Conservation (phyloP, 768 basidiomycete genomes). For the Rubroboletus pulcherrimus region DNA sequence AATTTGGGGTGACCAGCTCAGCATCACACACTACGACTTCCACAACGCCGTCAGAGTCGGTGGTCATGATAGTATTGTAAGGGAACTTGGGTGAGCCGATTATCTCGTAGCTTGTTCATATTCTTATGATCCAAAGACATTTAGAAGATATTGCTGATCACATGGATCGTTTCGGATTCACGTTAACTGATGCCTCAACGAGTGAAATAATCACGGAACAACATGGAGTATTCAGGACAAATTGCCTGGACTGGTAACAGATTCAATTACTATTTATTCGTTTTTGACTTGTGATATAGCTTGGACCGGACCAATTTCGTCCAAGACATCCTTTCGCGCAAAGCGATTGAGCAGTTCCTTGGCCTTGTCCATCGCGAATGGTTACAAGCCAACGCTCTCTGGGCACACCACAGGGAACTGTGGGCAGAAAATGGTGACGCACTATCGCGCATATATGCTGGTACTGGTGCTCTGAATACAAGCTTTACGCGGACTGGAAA, state of each 20-base stretch:
- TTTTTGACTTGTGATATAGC: conserved; percentile 38
- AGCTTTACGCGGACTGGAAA: conserved; percentile 95
- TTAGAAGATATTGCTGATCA: conserved; percentile 55
- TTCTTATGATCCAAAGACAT: conserved; percentile 41
- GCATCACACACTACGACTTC: conserved; percentile 92
- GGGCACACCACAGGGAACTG: conserved; percentile 85
- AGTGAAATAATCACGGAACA: conserved; percentile 82
- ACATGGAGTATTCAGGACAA: conserved; percentile 88
- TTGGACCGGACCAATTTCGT: conserved; percentile 97
- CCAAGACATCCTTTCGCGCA: conserved; percentile 88
- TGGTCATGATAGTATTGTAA: conserved; percentile 83
- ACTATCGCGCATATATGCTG: conserved; percentile 90
- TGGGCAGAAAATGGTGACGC: conserved; percentile 99
- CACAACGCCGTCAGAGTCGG: conserved; percentile 75
- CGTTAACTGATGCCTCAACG: conserved; percentile 65
- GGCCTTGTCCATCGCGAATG: conserved; percentile 74
- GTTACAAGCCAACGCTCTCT: conserved; percentile 63
- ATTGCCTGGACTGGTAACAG: conserved; percentile 87
- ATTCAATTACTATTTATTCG: not conserved
- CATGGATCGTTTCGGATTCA: conserved; percentile 81
- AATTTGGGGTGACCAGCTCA: conserved; percentile 62
- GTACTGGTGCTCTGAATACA: conserved; percentile 90
- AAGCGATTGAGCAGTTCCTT: conserved; percentile 79
- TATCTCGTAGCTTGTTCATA: not conserved
- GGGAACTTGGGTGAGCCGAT: conserved; percentile 58